A percentile compares a stretch with the other conserved stretches of the same genome.
Evolutionary conservation across 805 yeast genomes (phyloP).

Genomic region (Kodamaea kaohsiungensis): DNA sequence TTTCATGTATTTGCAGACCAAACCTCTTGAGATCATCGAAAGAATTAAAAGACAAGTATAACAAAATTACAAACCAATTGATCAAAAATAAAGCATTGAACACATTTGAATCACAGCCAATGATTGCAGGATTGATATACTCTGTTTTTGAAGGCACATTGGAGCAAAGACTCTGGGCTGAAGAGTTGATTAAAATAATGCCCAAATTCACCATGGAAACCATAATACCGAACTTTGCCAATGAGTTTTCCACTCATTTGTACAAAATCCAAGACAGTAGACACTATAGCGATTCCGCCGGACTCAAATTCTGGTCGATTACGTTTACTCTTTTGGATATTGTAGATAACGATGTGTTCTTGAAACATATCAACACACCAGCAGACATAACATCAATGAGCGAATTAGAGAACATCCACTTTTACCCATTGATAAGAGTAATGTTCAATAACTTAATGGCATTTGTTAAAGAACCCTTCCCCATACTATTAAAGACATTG

Average conservation of each 20-base stretch:
- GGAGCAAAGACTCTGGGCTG: constrained; percentile 53
- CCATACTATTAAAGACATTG: constrained; percentile 56
- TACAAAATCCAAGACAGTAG: constrained; percentile 54
- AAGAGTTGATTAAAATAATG: constrained; percentile 7
- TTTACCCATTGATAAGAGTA: constrained; percentile 38
- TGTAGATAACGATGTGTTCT: constrained; percentile 35
- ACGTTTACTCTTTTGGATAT: constrained; percentile 34
- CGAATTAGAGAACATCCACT: constrained; percentile 29
- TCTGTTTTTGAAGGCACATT: constrained; percentile 55
- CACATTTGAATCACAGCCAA: not conserved
- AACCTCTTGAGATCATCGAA: constrained; percentile 6
- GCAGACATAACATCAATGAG: constrained; percentile 32
- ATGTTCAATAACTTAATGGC: constrained; percentile 56
- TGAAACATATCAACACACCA: constrained; percentile 28
- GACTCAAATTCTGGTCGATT: constrained; percentile 50
- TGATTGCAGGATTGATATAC: constrained; percentile 52
- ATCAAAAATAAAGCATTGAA: not conserved
- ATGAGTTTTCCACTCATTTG: constrained; percentile 56
- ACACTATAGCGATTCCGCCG: constrained; percentile 42
- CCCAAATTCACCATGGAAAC: constrained; percentile 2
- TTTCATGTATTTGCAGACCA: constrained; percentile 13
- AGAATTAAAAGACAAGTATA: constrained; percentile 5
- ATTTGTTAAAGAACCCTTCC: constrained; percentile 49
- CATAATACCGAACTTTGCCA: constrained; percentile 21
- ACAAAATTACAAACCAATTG: constrained; percentile 1